phyloP scores from a whole-genome alignment of 2,329 filamentous ascomycete species.

The Eutypa lata region DNA sequence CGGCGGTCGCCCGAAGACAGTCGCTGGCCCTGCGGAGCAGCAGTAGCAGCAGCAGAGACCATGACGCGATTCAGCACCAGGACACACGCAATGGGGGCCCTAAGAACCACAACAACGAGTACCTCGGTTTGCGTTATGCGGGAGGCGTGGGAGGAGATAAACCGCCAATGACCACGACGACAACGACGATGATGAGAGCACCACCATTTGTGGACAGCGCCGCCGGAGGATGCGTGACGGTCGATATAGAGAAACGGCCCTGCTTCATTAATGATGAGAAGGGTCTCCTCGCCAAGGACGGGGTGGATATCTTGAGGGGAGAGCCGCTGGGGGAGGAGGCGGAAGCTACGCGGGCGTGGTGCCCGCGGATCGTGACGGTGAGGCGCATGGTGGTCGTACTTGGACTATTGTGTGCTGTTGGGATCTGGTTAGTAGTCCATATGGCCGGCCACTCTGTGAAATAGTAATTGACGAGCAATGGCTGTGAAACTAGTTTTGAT shows the following conservation, averaged over 20 bases:
- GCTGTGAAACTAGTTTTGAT: too few relatives aligned
- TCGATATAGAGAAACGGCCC: conserved; percentile 18
- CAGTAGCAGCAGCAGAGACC: background rate
- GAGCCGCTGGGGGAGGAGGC: background rate
- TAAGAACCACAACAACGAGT: too few relatives aligned
- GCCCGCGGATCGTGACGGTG: conserved; percentile 19
- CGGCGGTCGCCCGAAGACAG: conserved; percentile 40
- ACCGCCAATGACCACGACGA: too few relatives aligned
- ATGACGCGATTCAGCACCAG: background rate
- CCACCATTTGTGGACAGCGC: background rate
- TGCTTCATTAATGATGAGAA: background rate
- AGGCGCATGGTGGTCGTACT: conserved; percentile 27
- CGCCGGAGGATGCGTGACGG: background rate
- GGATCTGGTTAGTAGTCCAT: conserved; percentile 12
- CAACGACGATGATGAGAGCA: too few relatives aligned
- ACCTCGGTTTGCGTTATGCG: too few relatives aligned
- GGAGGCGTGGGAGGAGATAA: too few relatives aligned
- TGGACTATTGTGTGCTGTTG: conserved; percentile 26
- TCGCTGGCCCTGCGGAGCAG: conserved; percentile 27
- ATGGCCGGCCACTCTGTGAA: background rate
- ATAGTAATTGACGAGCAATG: too few relatives aligned
- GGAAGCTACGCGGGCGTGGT: background rate
- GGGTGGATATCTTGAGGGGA: background rate
- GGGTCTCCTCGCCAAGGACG: conserved; percentile 1
- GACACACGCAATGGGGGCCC: background rate